Base-by-base conservation (phyloP, 768 basidiomycete species). In the Flagelloscypha sp. region DNA sequence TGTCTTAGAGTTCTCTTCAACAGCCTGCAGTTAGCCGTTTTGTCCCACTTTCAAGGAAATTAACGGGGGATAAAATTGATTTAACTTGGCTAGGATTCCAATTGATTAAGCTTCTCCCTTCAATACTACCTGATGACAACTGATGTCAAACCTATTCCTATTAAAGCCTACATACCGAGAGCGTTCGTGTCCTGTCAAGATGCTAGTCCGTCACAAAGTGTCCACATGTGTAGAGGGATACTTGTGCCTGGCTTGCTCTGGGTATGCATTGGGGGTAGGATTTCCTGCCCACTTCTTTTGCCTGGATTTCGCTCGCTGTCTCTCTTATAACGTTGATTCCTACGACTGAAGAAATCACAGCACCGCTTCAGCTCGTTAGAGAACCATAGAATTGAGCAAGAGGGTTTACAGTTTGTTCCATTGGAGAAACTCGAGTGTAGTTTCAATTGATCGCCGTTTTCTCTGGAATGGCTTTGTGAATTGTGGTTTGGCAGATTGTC, bases 1-100 rank as follows among this genome's bases (percentile, higher is more conserved):
- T n/a, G n/a, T n/a, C n/a, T n/a, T n/a, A n/a, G n/a, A n/a, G n/a
- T n/a, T n/a, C n/a, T n/a, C n/a, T n/a, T n/a, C n/a, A n/a, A n/a
- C n/a, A n/a, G n/a, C n/a, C n/a, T n/a, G n/a, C n/a, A n/a, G n/a
- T n/a, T n/a, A n/a, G 2, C 72, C 79, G 1, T 55, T 63, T 8
- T 86, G 84, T 50, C 84, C 84, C 4, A 83, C 70, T 4, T 88
- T 88, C 54, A 67, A 68, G 48, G 70, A 80, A 53, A 78, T 88
- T 33, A 84, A 84, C 2, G 61, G 70, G 32, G 52, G 50, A 8
- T 75, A 75, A 42, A 79, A 77, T 0, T 66, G 0, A n/a, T 77
- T 85, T 45, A 79, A 84, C 48, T 55, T 84, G 21, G 77, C 77
- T 4, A 51, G 82, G 53, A 76, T 85, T 39, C 82, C 83, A 0